Conservation (phyloP, 2,329 filamentous ascomycete genomes). For the Mycosphaerella sp. region DNA sequence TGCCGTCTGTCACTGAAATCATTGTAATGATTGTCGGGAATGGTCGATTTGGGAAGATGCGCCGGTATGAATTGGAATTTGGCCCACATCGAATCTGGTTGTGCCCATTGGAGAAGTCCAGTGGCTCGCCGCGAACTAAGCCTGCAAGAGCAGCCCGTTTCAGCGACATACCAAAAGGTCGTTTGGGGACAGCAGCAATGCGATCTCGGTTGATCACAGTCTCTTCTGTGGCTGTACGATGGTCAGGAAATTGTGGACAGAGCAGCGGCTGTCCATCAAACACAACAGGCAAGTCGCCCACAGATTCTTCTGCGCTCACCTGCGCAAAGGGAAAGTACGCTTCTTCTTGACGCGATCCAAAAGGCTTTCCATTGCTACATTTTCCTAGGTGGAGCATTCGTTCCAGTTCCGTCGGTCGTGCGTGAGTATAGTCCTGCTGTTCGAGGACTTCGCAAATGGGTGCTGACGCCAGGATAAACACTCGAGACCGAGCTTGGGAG, state of each 20-base stretch:
- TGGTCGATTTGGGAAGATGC: slow-evolving; percentile 48
- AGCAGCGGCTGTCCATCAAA: slow-evolving; percentile 55
- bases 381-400: slow-evolving; percentile 46
- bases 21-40: slow-evolving; percentile 59
- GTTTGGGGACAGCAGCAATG: slow-evolving; percentile 53
- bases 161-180: slow-evolving; percentile 37
- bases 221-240: slow-evolving; percentile 47
- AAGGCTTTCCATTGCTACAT: slow-evolving; percentile 54
- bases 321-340: slow-evolving; percentile 54
- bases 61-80: slow-evolving; percentile 40
- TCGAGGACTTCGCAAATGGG: slow-evolving; percentile 55
- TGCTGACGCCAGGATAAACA: slow-evolving; percentile 67
- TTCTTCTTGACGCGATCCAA: slow-evolving; percentile 47
- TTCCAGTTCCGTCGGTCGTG: slow-evolving; percentile 42
- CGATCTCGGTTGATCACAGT: slow-evolving; percentile 40
- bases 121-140: slow-evolving; percentile 25
- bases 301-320: slow-evolving; percentile 49
- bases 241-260: slow-evolving; percentile 62
- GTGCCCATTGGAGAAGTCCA: slow-evolving; percentile 19
- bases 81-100: slow-evolving; percentile 13
- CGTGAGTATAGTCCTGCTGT: slow-evolving; percentile 56
- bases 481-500: slow-evolving; percentile 57
- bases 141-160: slow-evolving; percentile 27
- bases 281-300: slow-evolving; percentile 56
- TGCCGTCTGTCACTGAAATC: slow-evolving; percentile 47